phyloP scores from a whole-genome alignment of 2,329 filamentous ascomycete genomes.

The Xylaria sp. region DNA sequence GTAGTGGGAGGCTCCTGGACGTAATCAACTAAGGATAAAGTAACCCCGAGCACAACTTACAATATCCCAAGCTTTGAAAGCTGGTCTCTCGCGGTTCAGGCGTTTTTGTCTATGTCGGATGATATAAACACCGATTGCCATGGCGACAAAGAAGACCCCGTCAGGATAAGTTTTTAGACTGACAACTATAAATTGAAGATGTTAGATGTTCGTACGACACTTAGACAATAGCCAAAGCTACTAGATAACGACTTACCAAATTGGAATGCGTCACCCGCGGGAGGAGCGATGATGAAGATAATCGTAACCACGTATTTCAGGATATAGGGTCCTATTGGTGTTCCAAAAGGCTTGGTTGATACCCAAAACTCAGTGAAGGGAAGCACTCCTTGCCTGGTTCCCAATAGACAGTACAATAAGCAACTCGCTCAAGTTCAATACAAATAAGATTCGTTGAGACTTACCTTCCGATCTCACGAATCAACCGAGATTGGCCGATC shows the following conservation, averaged over 20 bases:
- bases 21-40: no score
- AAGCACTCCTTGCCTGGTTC: slow-evolving; percentile 66
- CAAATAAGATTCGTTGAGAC: slow-evolving; percentile 5
- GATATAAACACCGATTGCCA: slow-evolving; percentile 68
- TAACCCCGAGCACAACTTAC: background rate
- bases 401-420: slow-evolving; percentile 2
- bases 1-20: background rate
- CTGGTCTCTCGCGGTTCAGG: slow-evolving; percentile 59
- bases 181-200: slow-evolving; percentile 58
- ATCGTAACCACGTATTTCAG: slow-evolving; percentile 67
- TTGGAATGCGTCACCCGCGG: slow-evolving; percentile 72
- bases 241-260: slow-evolving; percentile 57
- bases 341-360: slow-evolving; percentile 71
- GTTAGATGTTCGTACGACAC: slow-evolving; percentile 24
- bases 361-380: slow-evolving; percentile 70
- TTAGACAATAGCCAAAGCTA: background rate
- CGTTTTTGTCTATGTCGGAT: slow-evolving; percentile 66
- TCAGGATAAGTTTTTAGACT: slow-evolving; percentile 68
- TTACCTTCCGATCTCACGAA: slow-evolving; percentile 68
- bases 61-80: slow-evolving; percentile 70
- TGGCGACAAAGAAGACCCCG: slow-evolving; percentile 66
- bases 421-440: background rate
- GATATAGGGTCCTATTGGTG: slow-evolving; percentile 68
- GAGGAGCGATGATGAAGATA: slow-evolving; percentile 69
- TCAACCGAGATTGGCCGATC: slow-evolving; percentile 66